phyloP scores from a whole-genome alignment of 2,329 filamentous ascomycete species.

The Fusarium sp. region DNA sequence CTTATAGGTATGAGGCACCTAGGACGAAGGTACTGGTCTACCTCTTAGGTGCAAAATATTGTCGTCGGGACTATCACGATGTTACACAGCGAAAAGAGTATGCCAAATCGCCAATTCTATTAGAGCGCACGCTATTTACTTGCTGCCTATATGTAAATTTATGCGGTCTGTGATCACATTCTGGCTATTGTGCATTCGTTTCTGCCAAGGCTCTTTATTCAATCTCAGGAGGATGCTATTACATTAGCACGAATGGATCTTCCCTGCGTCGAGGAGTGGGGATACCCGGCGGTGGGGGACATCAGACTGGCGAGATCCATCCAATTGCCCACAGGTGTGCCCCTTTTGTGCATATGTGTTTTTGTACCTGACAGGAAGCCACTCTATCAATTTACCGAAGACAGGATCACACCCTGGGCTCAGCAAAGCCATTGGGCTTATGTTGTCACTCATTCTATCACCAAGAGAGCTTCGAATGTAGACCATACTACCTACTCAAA shows the following conservation, averaged over 20 bases:
- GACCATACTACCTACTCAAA: not conserved
- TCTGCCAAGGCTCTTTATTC: constrained; percentile 13
- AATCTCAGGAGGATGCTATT: not conserved
- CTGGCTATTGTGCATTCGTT: not conserved
- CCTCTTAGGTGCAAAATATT: not conserved
- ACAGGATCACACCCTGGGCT: not conserved
- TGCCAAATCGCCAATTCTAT: not conserved
- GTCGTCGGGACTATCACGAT: not conserved
- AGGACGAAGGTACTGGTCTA: not conserved
- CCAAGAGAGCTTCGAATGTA: not conserved
- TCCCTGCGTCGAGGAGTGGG: constrained; percentile 39
- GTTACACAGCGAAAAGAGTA: not conserved
- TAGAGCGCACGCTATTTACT: not conserved
- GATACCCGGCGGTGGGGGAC: constrained; percentile 19
- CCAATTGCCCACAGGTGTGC: constrained; percentile 16
- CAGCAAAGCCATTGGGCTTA: not conserved
- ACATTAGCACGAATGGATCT: constrained; percentile 16
- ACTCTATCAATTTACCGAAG: constrained; percentile 2
- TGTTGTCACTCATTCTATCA: not conserved
- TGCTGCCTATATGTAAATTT: not conserved
- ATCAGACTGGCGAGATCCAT: constrained; percentile 2
- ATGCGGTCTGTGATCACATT: not conserved
- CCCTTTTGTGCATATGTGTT: constrained; percentile 26
- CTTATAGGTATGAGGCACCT: not conserved
- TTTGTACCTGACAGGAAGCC: constrained; percentile 16